Evolutionary conservation across 352 stramenopile genomes (phyloP).

Genomic region (Pseudoperonospora humuli): DNA sequence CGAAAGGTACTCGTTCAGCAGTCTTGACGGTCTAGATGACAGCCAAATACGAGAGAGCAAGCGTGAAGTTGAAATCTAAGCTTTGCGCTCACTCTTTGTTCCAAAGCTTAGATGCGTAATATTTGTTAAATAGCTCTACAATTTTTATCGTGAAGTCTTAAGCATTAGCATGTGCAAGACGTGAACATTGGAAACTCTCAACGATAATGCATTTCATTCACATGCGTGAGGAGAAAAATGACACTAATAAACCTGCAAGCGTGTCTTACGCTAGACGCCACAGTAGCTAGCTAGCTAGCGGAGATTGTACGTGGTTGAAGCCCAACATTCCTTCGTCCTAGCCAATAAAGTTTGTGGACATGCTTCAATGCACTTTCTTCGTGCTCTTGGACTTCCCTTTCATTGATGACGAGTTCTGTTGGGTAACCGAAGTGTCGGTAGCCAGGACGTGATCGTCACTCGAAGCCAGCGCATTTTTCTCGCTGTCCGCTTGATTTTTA

Average conservation of each 20-base stretch:
- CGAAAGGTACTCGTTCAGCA: constrained; percentile 70
- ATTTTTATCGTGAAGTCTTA: constrained; percentile 13
- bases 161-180: no score
- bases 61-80: constrained; percentile 66
- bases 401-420: not conserved
- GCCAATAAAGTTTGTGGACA: not conserved
- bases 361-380: constrained; percentile 18
- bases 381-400: constrained; percentile 6
- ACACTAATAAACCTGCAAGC: constrained; percentile 10
- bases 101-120: constrained; percentile 25
- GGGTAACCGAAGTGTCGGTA: not conserved
- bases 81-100: no score
- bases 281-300: not conserved
- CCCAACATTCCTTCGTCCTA: not conserved
- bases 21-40: constrained; percentile 31
- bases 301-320: not conserved
- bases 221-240: constrained; percentile 15
- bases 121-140: constrained; percentile 18
- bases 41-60: constrained; percentile 32
- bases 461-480: not conserved
- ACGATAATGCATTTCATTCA: constrained; percentile 12
- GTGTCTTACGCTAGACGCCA: not conserved
- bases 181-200: not conserved
- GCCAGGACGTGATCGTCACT: not conserved
- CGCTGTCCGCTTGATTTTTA: constrained; percentile 3